These are phyloP conservation scores for Croton laevigatus DNA, from an alignment of 441 rosid species.

Conservation along the genomic window DNA sequence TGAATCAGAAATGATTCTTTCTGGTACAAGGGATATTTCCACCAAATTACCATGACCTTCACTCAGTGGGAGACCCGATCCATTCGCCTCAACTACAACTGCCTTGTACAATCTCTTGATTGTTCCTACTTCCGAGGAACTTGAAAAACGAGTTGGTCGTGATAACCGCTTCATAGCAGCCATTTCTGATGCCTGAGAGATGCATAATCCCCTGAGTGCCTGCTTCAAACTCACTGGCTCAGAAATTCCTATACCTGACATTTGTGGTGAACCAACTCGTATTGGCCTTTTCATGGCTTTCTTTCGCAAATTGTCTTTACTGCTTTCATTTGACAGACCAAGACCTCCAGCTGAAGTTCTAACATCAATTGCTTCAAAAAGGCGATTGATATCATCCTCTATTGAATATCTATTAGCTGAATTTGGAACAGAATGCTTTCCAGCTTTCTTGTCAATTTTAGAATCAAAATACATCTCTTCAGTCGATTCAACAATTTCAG, in stretches of 20 bases:
- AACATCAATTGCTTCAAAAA: slow-evolving; percentile 61
- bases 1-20: slow-evolving; percentile 30
- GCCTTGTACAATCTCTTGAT: slow-evolving; percentile 61
- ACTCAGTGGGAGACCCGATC: slow-evolving; percentile 40
- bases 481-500: slow-evolving; percentile 59
- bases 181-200: slow-evolving; percentile 85
- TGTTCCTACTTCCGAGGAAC: slow-evolving; percentile 54
- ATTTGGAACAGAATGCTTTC: slow-evolving; percentile 27
- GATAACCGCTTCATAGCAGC: slow-evolving; percentile 76
- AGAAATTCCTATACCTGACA: slow-evolving; percentile 62
- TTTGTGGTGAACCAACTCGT: slow-evolving; percentile 55
- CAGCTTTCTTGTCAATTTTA: slow-evolving; percentile 27
- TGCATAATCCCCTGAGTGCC: slow-evolving; percentile 78
- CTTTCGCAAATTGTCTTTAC: slow-evolving; percentile 45
- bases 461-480: slow-evolving; percentile 34
- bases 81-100: slow-evolving; percentile 60
- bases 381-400: slow-evolving; percentile 72
- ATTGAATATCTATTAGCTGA: slow-evolving; percentile 52
- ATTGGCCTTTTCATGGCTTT: slow-evolving; percentile 77
- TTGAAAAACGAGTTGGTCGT: slow-evolving; percentile 42
- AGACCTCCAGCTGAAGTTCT: slow-evolving; percentile 42
- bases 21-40: slow-evolving; percentile 68
- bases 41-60: slow-evolving; percentile 46
- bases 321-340: slow-evolving; percentile 27
- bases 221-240: slow-evolving; percentile 78